These are phyloP conservation scores for Yamadazyma epiphylla DNA, from an alignment of 1,139 yeast species.

Conservation along the genomic window DNA sequence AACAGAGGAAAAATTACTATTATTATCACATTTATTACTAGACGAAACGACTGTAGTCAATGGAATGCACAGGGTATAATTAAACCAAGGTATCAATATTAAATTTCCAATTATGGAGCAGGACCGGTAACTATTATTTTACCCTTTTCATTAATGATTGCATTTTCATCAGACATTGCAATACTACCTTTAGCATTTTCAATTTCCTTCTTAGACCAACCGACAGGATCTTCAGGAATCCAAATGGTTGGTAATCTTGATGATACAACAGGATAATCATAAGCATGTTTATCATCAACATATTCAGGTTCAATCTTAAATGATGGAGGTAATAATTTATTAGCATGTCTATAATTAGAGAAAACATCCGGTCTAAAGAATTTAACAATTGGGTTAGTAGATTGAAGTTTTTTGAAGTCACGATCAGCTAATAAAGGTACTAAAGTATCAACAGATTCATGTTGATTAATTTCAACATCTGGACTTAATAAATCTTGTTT, in stretches of 20 bases:
- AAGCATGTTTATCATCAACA: slow-evolving; percentile 41
- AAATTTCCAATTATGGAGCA: slow-evolving; percentile 45
- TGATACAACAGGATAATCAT: slow-evolving; percentile 67
- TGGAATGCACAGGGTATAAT: no score
- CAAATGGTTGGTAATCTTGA: slow-evolving; percentile 71
- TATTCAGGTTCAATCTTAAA: slow-evolving; percentile 28
- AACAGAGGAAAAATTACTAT: no score
- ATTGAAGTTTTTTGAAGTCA: slow-evolving; percentile 30
- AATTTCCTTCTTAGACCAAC: slow-evolving; percentile 63
- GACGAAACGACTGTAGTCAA: no score
- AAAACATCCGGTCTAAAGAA: slow-evolving; percentile 67
- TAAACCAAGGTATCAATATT: not conserved
- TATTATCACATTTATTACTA: no score
- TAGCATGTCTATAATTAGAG: slow-evolving; percentile 52
- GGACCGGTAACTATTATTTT: slow-evolving; percentile 49
- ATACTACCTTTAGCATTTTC: slow-evolving; percentile 41
- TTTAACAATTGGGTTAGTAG: slow-evolving; percentile 34
- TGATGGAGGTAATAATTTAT: slow-evolving; percentile 51
- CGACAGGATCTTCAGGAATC: slow-evolving; percentile 86
- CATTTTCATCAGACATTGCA: slow-evolving; percentile 61
- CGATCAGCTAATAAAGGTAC: slow-evolving; percentile 56
- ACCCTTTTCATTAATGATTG: slow-evolving; percentile 60
- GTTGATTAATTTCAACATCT: slow-evolving; percentile 13
- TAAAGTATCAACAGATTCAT: slow-evolving; percentile 13
- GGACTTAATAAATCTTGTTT: slow-evolving; percentile 19